Conservation (phyloP, 441 rosid genomes). For the Eruca vesicaria region DNA sequence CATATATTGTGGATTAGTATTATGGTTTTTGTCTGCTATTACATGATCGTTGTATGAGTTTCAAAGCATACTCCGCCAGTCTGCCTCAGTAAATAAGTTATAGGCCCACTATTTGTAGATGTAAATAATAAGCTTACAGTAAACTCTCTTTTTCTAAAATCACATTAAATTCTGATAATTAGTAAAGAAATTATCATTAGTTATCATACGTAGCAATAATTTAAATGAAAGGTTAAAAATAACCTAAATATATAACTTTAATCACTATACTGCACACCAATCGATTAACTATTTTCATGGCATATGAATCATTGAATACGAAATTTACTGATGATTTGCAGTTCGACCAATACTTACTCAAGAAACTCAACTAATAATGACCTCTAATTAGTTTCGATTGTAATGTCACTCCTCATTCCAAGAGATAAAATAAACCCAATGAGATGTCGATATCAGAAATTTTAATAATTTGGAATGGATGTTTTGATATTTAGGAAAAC, state of each 20-base stretch:
- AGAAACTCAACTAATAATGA: conserved; percentile 32
- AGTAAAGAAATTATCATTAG: conserved; percentile 25
- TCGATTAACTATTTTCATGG: conserved; percentile 31
- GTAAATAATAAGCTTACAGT: neutral
- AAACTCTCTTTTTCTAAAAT: neutral
- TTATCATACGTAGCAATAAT: conserved; percentile 21
- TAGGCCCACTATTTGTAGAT: neutral
- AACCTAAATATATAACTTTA: conserved; percentile 36
- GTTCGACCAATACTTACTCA: conserved; percentile 32
- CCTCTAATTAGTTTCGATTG: neutral
- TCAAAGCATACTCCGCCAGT: neutral
- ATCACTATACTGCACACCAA: conserved; percentile 33
- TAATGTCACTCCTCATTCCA: conserved; percentile 5
- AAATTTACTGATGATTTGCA: conserved; percentile 21
- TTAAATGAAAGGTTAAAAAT: neutral
- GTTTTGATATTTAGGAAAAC: neutral
- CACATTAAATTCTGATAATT: conserved; percentile 12
- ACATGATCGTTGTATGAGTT: neutral
- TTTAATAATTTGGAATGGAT: neutral
- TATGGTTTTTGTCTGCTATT: neutral
- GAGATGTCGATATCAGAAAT: neutral
- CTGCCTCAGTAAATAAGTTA: neutral
- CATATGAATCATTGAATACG: conserved; percentile 6
- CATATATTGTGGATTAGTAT: neutral
- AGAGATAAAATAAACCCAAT: neutral